These are phyloP conservation scores for Bipolaris bicolor DNA, from an alignment of 2,329 filamentous ascomycete genomes.

Conservation along the genomic window DNA sequence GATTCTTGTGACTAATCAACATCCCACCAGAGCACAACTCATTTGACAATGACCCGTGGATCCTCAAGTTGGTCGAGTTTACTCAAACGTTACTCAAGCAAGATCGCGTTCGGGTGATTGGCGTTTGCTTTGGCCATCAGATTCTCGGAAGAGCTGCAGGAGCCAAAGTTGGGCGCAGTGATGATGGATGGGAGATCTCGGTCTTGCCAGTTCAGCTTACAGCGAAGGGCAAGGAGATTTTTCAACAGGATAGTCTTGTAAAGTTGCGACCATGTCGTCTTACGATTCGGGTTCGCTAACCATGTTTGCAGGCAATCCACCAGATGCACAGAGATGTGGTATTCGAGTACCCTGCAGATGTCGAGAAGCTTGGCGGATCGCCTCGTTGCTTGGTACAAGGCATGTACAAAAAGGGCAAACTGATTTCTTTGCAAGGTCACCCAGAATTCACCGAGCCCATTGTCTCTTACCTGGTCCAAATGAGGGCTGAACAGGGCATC, in stretches of 20 bases:
- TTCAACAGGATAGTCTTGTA: constrained; percentile 69
- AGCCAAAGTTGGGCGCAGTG: constrained; percentile 68
- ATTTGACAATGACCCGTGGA: constrained; percentile 78
- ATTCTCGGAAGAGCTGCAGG: constrained; percentile 78
- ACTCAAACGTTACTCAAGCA: constrained; percentile 65
- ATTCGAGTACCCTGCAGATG: constrained; percentile 65
- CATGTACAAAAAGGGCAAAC: constrained; percentile 70
- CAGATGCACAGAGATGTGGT: constrained; percentile 89
- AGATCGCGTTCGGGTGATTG: constrained; percentile 71
- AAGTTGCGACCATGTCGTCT: constrained; percentile 32
- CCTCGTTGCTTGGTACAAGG: constrained; percentile 75
- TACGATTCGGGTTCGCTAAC: constrained; percentile 1
- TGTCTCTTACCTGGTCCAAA: constrained; percentile 69
- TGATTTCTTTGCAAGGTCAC: constrained; percentile 84
- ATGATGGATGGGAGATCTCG: constrained; percentile 80
- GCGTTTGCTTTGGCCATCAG: constrained; percentile 88
- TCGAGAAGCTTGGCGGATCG: constrained; percentile 69
- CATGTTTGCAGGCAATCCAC: constrained; percentile 65
- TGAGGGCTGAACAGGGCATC: constrained; percentile 69
- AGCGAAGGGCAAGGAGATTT: constrained; percentile 71
- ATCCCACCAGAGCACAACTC: constrained; percentile 66
- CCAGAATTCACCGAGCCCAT: constrained; percentile 81
- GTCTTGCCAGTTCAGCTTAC: constrained; percentile 74
- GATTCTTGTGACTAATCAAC: constrained; percentile 15
- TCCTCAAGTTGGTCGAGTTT: constrained; percentile 73